These are phyloP conservation scores for Monilinia vaccinii-corymbosi DNA, from an alignment of 2,329 filamentous ascomycete genomes.

Conservation along the genomic window DNA sequence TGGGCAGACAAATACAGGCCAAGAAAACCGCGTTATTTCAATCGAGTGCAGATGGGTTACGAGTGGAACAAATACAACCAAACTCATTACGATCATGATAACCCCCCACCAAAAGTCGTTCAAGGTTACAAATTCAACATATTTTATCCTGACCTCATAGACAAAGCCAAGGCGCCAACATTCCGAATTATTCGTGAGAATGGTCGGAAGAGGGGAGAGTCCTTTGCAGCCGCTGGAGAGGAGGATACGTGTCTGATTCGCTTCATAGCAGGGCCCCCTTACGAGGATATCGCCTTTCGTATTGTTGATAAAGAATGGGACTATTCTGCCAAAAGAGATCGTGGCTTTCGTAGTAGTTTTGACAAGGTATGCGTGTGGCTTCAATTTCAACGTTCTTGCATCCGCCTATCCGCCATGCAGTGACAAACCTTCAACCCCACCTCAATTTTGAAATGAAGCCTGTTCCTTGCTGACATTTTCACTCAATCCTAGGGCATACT, in stretches of 20 bases:
- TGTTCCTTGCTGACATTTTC: conserved; percentile 26
- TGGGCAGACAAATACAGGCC: conserved; percentile 83
- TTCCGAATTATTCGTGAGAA: conserved; percentile 94
- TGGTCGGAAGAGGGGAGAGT: conserved; percentile 80
- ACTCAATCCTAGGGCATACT: conserved; percentile 63
- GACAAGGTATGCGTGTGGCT: conserved; percentile 66
- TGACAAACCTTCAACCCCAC: neutral
- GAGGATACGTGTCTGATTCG: conserved; percentile 95
- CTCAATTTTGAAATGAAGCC: neutral
- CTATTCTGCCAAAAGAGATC: conserved; percentile 89
- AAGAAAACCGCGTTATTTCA: conserved; percentile 93
- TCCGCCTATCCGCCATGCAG: neutral
- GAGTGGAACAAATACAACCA: conserved; percentile 99
- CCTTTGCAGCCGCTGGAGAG: conserved; percentile 85
- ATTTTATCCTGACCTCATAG: conserved; percentile 94
- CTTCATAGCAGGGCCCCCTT: conserved; percentile 90
- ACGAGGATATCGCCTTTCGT: conserved; percentile 92
- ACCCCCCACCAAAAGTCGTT: conserved; percentile 93
- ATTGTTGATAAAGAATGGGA: conserved; percentile 99
- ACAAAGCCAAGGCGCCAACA: conserved; percentile 88
- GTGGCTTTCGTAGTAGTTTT: conserved; percentile 93
- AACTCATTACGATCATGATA: conserved; percentile 97
- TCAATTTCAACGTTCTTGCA: neutral
- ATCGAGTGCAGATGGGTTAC: conserved; percentile 96
- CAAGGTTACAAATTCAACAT: conserved; percentile 99